phyloP scores from a whole-genome alignment of 768 basidiomycete species.

The Leccinum pellstonianum region DNA sequence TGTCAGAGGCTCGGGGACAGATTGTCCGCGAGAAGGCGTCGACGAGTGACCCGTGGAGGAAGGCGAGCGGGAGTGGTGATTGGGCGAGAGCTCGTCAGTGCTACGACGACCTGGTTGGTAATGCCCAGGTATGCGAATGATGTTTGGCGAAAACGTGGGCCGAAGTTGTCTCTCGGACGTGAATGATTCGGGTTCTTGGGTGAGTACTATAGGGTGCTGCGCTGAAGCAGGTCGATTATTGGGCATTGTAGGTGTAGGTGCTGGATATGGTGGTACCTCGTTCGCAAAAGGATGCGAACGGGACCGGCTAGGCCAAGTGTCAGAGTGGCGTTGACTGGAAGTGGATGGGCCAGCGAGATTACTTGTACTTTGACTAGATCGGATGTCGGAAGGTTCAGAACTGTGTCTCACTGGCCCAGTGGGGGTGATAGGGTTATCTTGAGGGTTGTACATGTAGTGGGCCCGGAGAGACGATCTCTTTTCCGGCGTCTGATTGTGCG shows the following conservation, averaged over 20 bases:
- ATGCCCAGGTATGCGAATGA: slow-evolving; percentile 67
- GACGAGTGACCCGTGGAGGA: slow-evolving; percentile 18
- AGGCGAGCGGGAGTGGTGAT: slow-evolving; percentile 25
- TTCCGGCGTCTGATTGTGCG: slow-evolving; percentile 25
- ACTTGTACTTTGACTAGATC: slow-evolving; percentile 9
- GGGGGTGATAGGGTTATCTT: slow-evolving; percentile 15
- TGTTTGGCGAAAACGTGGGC: slow-evolving; percentile 66
- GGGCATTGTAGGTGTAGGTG: slow-evolving; percentile 26
- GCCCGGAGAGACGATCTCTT: slow-evolving; percentile 14
- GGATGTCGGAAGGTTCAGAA: slow-evolving; percentile 24
- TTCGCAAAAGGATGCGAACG: slow-evolving; percentile 23
- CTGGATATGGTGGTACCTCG: slow-evolving; percentile 29
- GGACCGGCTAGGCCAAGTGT: slow-evolving; percentile 20
- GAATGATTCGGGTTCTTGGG: slow-evolving; percentile 43
- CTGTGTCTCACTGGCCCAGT: slow-evolving; percentile 24
- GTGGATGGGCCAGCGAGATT: slow-evolving; percentile 16
- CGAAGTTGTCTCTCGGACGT: slow-evolving; percentile 53
- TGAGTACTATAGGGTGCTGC: slow-evolving; percentile 14
- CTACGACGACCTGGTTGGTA: slow-evolving; percentile 39
- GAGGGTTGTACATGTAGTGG: slow-evolving; percentile 19
- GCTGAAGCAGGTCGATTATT: slow-evolving; percentile 12
- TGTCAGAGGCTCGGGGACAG: slow-evolving; percentile 20
- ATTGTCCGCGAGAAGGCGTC: slow-evolving; percentile 18
- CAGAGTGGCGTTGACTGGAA: slow-evolving; percentile 19
- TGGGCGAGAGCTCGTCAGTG: slow-evolving; percentile 22